phyloP scores from a whole-genome alignment of 2,329 filamentous ascomycete genomes.

The Hirsutella thompsonii region DNA sequence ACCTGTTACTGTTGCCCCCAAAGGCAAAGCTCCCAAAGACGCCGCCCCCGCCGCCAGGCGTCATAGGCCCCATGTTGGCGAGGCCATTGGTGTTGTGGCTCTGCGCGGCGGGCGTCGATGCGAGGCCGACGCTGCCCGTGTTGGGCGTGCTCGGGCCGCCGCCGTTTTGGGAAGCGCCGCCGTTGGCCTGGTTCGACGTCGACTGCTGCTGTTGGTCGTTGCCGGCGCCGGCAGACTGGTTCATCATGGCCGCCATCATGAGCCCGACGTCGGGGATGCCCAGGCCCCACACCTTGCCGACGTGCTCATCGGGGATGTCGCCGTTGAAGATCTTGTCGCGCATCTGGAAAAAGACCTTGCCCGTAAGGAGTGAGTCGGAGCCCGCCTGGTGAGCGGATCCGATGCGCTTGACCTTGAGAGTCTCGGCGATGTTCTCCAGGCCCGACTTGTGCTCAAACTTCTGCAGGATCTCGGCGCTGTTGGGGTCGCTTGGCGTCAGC shows the following conservation, averaged over 20 bases:
- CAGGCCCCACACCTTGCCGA: conserved; percentile 87
- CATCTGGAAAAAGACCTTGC: conserved; percentile 90
- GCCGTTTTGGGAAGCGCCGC: conserved; percentile 25
- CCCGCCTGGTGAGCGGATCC: conserved; percentile 86
- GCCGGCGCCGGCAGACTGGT: conserved; percentile 17
- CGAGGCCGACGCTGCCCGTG: conserved; percentile 42
- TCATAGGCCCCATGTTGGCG: conserved; percentile 55
- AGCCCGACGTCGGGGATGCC: conserved; percentile 54
- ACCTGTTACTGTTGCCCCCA: conserved; percentile 20
- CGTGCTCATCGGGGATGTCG: conserved; percentile 66
- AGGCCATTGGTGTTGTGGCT: conserved; percentile 43
- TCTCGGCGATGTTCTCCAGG: conserved; percentile 85
- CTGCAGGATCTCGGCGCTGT: conserved; percentile 61
- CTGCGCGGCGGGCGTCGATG: conserved; percentile 34
- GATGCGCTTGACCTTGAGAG: conserved; percentile 78
- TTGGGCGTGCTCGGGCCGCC: conserved; percentile 51
- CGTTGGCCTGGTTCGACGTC: conserved; percentile 21
- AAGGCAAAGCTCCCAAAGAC: conserved; percentile 64
- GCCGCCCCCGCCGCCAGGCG: conserved; percentile 62
- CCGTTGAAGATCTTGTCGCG: conserved; percentile 78
- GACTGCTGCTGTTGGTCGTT: not conserved
- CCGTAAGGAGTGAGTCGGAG: conserved; percentile 85
- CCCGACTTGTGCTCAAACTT: conserved; percentile 85
- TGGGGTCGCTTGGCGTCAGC: conserved; percentile 48
- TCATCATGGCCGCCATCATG: conserved; percentile 20